Evolutionary conservation across 78 protist genomes (phyloP).

Genomic region (Andalucia godoyi): DNA sequence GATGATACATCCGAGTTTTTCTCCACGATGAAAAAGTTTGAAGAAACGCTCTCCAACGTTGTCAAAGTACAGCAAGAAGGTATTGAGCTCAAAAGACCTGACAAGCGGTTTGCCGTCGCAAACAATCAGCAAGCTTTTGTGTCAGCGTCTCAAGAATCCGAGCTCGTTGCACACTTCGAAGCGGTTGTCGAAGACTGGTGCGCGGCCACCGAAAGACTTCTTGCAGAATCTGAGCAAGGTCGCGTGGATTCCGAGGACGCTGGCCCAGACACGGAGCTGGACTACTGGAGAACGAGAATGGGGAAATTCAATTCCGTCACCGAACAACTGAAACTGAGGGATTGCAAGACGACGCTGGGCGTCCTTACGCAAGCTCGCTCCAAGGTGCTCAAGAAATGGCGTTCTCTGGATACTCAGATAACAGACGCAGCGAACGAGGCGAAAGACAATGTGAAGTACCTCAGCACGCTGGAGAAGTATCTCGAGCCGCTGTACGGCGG

Average conservation of each 20-base stretch:
- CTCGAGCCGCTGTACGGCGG: constrained; percentile 45
- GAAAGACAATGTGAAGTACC: constrained; percentile 68
- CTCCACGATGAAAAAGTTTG: background rate
- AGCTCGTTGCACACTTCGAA: constrained; percentile 1
- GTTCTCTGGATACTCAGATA: constrained; percentile 4
- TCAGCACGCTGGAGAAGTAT: constrained; percentile 48
- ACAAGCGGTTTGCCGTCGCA: background rate
- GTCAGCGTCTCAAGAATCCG: background rate
- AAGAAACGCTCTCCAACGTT: background rate
- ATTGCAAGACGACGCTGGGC: background rate
- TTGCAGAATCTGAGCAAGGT: background rate
- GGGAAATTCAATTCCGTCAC: constrained; percentile 40
- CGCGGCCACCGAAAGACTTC: background rate
- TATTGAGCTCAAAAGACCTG: background rate
- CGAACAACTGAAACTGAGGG: constrained; percentile 22
- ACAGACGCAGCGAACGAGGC: constrained; percentile 60
- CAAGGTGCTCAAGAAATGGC: constrained; percentile 11
- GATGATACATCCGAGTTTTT: background rate
- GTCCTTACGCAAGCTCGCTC: constrained; percentile 32
- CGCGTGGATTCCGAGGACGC: constrained; percentile 7
- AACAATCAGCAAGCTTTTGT: background rate
- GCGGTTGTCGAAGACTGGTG: background rate
- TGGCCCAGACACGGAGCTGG: constrained; percentile 57
- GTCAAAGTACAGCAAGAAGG: background rate
- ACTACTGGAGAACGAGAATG: constrained; percentile 45